Evolutionary conservation across 2,329 filamentous ascomycete species (phyloP).

Genomic region (Cercospora zeina): DNA sequence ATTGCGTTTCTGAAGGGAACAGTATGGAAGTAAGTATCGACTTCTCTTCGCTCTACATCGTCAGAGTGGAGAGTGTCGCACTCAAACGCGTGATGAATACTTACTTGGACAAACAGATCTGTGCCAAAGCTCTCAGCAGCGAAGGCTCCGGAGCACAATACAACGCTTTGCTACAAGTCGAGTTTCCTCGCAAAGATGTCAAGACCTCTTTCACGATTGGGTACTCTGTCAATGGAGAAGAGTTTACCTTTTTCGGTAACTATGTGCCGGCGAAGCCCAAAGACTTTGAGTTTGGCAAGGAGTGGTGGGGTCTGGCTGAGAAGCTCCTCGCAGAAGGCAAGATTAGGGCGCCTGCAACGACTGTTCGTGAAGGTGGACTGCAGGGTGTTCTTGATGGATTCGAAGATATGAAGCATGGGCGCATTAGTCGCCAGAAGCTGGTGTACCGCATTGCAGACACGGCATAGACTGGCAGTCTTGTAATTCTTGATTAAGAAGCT

Average conservation of each 20-base stretch:
- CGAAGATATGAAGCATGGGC: conserved; percentile 46
- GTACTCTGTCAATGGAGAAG: conserved; percentile 30
- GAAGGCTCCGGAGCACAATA: conserved; percentile 22
- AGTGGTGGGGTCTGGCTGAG: conserved; percentile 44
- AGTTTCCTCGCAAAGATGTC: conserved; percentile 28
- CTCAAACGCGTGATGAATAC: not conserved
- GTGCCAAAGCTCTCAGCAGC: conserved; percentile 26
- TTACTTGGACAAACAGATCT: conserved; percentile 20
- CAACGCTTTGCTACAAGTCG: conserved; percentile 23
- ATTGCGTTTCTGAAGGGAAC: conserved; percentile 22
- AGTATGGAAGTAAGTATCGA: conserved; percentile 20
- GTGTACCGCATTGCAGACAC: conserved; percentile 43
- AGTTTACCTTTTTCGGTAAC: conserved; percentile 25
- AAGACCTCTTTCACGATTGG: conserved; percentile 26
- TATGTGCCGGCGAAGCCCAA: conserved; percentile 22
- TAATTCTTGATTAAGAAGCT: too few relatives aligned
- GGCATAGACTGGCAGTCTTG: conserved; percentile 1
- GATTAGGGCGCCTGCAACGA: conserved; percentile 46
- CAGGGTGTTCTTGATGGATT: conserved; percentile 48
- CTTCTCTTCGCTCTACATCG: conserved; percentile 9
- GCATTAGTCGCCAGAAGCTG: conserved; percentile 51
- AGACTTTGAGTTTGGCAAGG: conserved; percentile 41
- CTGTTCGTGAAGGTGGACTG: conserved; percentile 46
- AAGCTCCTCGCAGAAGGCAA: conserved; percentile 46
- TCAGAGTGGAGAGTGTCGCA: too few relatives aligned